Evolutionary conservation across 176 grass and related monocot genomes (phyloP).

Genomic region (Elymus sibiricus): DNA sequence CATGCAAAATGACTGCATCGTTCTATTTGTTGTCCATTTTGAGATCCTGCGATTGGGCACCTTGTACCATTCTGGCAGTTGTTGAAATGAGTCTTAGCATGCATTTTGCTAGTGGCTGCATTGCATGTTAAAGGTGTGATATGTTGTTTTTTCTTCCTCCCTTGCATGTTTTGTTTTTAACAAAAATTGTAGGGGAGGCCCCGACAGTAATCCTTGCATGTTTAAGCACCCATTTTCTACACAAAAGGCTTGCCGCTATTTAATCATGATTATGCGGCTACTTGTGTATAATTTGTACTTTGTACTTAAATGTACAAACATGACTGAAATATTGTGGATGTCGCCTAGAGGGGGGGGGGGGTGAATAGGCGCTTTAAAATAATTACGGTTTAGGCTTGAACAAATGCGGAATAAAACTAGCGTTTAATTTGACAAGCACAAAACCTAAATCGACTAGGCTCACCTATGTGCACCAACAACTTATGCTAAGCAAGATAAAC

Average conservation of each 20-base stretch:
- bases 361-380: no score
- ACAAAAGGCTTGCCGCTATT: background rate
- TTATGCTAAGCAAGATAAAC: no score
- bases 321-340: background rate
- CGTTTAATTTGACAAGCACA: no score
- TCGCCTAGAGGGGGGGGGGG: no score
- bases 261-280: background rate
- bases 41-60: background rate
- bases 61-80: background rate
- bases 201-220: background rate
- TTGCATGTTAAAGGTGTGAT: background rate
- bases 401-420: no score
- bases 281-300: background rate
- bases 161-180: no score
- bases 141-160: background rate
- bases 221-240: background rate
- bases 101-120: background rate
- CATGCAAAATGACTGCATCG: background rate
- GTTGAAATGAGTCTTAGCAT: constrained; percentile 5
- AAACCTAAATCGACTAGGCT: no score
- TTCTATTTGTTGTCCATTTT: background rate
- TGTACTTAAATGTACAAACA: constrained; percentile 6
- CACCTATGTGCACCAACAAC: no score
- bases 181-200: no score
- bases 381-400: no score